These are phyloP conservation scores for Sherardia arvensis DNA, from an alignment of 257 asterid genomes.

Conservation along the genomic window DNA sequence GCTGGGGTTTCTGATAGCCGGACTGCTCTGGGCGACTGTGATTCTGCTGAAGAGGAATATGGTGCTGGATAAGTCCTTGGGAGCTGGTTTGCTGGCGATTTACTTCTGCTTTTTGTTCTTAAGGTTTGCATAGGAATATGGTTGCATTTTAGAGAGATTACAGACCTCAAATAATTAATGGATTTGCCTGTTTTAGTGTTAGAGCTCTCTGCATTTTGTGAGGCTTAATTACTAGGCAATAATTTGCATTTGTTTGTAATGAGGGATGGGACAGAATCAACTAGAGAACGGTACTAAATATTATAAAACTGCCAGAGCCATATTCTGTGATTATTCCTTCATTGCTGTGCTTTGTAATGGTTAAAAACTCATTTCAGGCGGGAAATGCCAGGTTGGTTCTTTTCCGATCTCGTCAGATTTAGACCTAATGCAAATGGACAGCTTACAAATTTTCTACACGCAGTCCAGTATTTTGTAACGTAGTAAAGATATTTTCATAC, in stretches of 20 bases:
- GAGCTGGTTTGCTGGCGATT: slow-evolving; percentile 55
- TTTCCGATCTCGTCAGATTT: too few species aligned
- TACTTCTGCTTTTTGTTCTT: slow-evolving; percentile 57
- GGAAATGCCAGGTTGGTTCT: too few species aligned
- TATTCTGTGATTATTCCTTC: neutral
- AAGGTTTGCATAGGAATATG: slow-evolving; percentile 30
- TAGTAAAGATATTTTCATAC: too few species aligned
- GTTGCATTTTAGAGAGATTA: neutral
- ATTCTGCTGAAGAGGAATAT: slow-evolving; percentile 54
- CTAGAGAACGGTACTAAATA: neutral
- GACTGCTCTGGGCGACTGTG: slow-evolving; percentile 70
- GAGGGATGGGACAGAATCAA: neutral
- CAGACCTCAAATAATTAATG: neutral
- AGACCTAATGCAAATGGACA: too few species aligned
- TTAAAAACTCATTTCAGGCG: too few species aligned
- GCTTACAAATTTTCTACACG: too few species aligned
- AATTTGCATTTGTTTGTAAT: neutral
- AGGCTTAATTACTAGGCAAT: slow-evolving; percentile 1
- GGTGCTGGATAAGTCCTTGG: slow-evolving; percentile 45
- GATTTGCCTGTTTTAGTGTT: neutral
- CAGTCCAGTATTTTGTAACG: too few species aligned
- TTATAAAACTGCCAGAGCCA: neutral
- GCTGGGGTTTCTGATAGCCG: slow-evolving; percentile 63
- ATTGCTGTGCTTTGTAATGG: too few species aligned
- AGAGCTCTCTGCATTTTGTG: slow-evolving; percentile 3